Evolutionary conservation across 2,329 filamentous ascomycete species (phyloP), one percentile per base, ranked within the genome.

Genomic region (Penicillium sp.): DNA sequence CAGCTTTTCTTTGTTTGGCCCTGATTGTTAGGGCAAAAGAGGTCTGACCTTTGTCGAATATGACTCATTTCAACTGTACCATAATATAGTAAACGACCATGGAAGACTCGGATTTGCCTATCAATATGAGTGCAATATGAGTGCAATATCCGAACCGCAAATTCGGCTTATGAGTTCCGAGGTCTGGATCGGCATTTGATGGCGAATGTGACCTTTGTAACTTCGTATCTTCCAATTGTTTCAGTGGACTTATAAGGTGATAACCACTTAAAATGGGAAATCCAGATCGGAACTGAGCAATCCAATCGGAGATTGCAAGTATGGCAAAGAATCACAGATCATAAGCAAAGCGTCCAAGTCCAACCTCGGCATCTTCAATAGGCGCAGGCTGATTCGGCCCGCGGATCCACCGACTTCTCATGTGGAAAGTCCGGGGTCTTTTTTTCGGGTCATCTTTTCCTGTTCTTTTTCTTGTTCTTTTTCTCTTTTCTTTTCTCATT

Each of bases 321-420:
- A 33, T 33, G 12, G 29, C 9, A 13, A 35, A 35, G 15, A 17
- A 35, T 35, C 15, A 7, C 33, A 15, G 33, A 27, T 50, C 49
- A 50, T 37, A 27, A 47, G 29, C 12, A 15, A 46, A 21, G 45
- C 12, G 17, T 33, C n/a, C n/a, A 23, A 13, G 6, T 48, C 21
- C 46, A 37, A 71, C 69, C 69, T 71, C 69, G 69, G 69, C 69
- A 69, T 69, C 58, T 51, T 50, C 49, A 64, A 62, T 61, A 54
- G 56, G 43, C 58, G 63, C 57, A 61, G 46, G 48, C 49, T 64
- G 65, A 68, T 68, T 70, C 60, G 66, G 64, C 57, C 64, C 61
- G 66, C 61, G 67, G 69, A 65, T 70, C 69, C 69, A 71, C 69
- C 51, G 61, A 56, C 58, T 62, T 61, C 70, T 71, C 55, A 71